These are phyloP conservation scores for Aspergillus kassunensis DNA, from an alignment of 495 filamentous ascomycete genomes.

Conservation along the genomic window DNA sequence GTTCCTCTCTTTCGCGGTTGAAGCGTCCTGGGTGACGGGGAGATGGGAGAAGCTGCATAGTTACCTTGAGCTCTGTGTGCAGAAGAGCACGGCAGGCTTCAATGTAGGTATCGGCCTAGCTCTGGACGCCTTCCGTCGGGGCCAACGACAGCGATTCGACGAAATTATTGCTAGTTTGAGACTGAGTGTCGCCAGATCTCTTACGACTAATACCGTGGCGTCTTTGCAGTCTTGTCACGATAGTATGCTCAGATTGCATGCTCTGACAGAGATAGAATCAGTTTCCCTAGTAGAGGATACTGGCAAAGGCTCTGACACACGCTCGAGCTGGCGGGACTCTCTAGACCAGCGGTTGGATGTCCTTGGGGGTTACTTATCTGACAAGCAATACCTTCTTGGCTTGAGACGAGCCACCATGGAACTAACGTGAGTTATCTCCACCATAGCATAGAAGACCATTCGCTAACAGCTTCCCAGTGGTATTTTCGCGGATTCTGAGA, in stretches of 20 bases:
- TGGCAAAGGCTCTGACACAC: conserved; percentile 24
- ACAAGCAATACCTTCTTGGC: conserved; percentile 94
- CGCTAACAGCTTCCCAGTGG: conserved; percentile 29
- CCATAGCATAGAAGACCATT: not conserved
- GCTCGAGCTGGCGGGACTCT: conserved; percentile 47
- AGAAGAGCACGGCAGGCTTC: conserved; percentile 63
- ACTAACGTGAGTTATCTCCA: conserved; percentile 36
- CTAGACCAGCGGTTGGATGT: conserved; percentile 75
- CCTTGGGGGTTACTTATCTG: conserved; percentile 76
- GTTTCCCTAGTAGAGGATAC: conserved; percentile 51
- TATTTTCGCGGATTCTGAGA: conserved; percentile 57
- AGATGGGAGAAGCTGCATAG: conserved; percentile 72
- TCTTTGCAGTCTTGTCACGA: conserved; percentile 82
- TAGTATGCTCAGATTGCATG: conserved; percentile 76
- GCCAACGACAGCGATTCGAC: conserved; percentile 51
- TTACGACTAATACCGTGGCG: conserved; percentile 68
- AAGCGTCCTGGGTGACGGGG: conserved; percentile 85
- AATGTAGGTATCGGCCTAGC: conserved; percentile 75
- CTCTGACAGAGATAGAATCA: conserved; percentile 79
- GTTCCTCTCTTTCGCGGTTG: conserved; percentile 74
- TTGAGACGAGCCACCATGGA: conserved; percentile 83
- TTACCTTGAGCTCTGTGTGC: conserved; percentile 55
- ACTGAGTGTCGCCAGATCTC: conserved; percentile 63
- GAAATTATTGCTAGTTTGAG: conserved; percentile 60
- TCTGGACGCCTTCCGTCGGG: conserved; percentile 59